A percentile compares a stretch with the other conserved stretches of the same genome.
Conservation (phyloP, 805 yeast genomes). For the Ogataea pilisensis region DNA sequence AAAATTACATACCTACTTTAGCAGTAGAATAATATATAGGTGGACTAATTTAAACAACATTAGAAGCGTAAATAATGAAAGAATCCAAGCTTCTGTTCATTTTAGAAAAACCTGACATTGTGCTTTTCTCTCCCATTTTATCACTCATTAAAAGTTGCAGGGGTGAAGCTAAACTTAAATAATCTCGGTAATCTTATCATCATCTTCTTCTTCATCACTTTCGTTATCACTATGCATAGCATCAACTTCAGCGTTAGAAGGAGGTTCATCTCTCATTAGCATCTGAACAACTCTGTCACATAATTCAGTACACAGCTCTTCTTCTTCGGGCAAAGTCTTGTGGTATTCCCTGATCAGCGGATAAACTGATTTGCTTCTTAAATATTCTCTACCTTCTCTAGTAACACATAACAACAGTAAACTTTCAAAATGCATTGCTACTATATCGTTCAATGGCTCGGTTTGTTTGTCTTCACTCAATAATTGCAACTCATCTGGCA, state of each 20-base stretch:
- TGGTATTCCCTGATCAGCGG: slow-evolving; percentile 85
- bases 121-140: too few relatives aligned
- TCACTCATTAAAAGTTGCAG: neutral
- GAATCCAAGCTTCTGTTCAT: too few relatives aligned
- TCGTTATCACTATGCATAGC: slow-evolving; percentile 43
- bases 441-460: slow-evolving; percentile 65
- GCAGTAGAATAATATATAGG: too few relatives aligned
- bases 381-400: slow-evolving; percentile 61
- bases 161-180: slow-evolving; percentile 24
- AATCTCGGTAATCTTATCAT: slow-evolving; percentile 50
- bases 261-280: slow-evolving; percentile 86
- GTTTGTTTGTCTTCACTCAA: slow-evolving; percentile 70
- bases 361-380: slow-evolving; percentile 81
- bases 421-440: slow-evolving; percentile 73
- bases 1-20: too few relatives aligned
- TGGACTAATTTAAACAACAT: too few relatives aligned
- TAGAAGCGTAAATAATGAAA: too few relatives aligned
- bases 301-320: slow-evolving; percentile 50
- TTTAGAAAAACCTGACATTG: too few relatives aligned
- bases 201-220: slow-evolving; percentile 41
- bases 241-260: slow-evolving; percentile 40
- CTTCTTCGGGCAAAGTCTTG: slow-evolving; percentile 39
- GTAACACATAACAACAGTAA: slow-evolving; percentile 77
- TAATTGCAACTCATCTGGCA: slow-evolving; percentile 86
- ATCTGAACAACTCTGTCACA: slow-evolving; percentile 85